phyloP scores from a whole-genome alignment of 2,329 filamentous ascomycete species.

The Aspergillus clavatus region DNA sequence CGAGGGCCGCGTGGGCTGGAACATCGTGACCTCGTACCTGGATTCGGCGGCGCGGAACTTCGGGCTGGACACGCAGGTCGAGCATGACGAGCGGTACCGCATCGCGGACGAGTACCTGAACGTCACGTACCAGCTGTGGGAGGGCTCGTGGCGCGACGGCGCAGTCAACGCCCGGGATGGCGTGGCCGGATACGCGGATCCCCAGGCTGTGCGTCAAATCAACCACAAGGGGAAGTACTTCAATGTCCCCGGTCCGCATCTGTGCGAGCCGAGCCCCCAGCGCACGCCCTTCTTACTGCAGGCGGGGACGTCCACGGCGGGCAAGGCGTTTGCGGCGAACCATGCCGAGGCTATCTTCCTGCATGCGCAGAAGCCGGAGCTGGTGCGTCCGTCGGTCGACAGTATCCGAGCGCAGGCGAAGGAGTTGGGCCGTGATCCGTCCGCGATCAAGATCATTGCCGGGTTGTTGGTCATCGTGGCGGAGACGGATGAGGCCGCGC shows the following conservation, averaged over 20 bases:
- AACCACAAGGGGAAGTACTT: conserved; percentile 41
- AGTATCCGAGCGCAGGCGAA: conserved; percentile 38
- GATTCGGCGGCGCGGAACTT: conserved; percentile 47
- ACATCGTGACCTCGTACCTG: conserved; percentile 48
- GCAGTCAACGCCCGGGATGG: conserved; percentile 25
- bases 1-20: conserved; percentile 50
- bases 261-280: conserved; percentile 44
- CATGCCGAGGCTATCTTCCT: conserved; percentile 47
- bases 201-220: conserved; percentile 33
- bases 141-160: conserved; percentile 48
- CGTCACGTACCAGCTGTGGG: conserved; percentile 48
- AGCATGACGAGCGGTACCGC: conserved; percentile 48
- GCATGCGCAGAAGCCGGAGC: conserved; percentile 41
- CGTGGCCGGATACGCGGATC: conserved; percentile 28
- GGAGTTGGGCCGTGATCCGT: conserved; percentile 36
- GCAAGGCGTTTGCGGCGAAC: conserved; percentile 43
- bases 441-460: conserved; percentile 42
- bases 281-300: conserved; percentile 47
- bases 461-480: conserved; percentile 43
- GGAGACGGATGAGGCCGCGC: conserved; percentile 42
- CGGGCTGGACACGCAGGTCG: conserved; percentile 42
- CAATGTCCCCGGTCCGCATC: conserved; percentile 41
- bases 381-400: conserved; percentile 40
- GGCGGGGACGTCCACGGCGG: conserved; percentile 44
- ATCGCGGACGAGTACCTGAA: conserved; percentile 48